Evolutionary conservation across 805 yeast genomes (phyloP).

Genomic region (Cyberlindnera galapagoensis): DNA sequence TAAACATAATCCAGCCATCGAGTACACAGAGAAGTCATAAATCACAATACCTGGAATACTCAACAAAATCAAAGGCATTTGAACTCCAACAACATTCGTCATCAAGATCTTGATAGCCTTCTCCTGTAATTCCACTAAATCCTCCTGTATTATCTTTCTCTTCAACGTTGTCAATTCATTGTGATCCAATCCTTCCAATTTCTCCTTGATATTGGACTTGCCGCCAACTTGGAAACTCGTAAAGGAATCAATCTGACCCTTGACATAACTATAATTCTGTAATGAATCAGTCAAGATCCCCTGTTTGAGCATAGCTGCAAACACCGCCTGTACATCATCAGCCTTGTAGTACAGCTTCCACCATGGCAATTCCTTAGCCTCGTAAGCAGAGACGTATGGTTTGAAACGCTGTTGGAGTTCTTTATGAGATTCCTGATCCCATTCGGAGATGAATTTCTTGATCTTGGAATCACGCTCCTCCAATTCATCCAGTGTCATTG

Average conservation of each 20-base stretch:
- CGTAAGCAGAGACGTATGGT: constrained; percentile 23
- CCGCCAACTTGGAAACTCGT: constrained; percentile 15
- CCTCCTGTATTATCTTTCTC: constrained; percentile 15
- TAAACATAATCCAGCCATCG: constrained; percentile 28
- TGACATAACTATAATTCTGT: constrained; percentile 24
- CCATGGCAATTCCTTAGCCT: constrained; percentile 23
- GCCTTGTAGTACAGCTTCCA: constrained; percentile 27
- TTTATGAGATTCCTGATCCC: constrained; percentile 26
- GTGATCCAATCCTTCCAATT: constrained; percentile 7
- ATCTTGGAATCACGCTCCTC: constrained; percentile 11
- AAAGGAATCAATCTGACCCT: constrained; percentile 27
- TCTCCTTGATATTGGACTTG: constrained; percentile 3
- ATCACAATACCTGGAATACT: constrained; percentile 24
- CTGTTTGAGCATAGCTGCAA: constrained; percentile 23
- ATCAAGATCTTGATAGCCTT: constrained; percentile 22
- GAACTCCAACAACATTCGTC: constrained; percentile 25
- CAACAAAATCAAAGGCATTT: constrained; percentile 25
- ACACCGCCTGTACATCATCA: constrained; percentile 24
- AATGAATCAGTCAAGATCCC: constrained; percentile 23
- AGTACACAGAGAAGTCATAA: constrained; percentile 24
- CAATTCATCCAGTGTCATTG: constrained; percentile 18
- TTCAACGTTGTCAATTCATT: constrained; percentile 17
- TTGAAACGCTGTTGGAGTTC: constrained; percentile 25
- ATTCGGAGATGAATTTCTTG: constrained; percentile 19
- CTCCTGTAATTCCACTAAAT: constrained; percentile 20